These are phyloP conservation scores for Xylariaceae sp. DNA, from an alignment of 2,329 filamentous ascomycete species.

Conservation along the genomic window DNA sequence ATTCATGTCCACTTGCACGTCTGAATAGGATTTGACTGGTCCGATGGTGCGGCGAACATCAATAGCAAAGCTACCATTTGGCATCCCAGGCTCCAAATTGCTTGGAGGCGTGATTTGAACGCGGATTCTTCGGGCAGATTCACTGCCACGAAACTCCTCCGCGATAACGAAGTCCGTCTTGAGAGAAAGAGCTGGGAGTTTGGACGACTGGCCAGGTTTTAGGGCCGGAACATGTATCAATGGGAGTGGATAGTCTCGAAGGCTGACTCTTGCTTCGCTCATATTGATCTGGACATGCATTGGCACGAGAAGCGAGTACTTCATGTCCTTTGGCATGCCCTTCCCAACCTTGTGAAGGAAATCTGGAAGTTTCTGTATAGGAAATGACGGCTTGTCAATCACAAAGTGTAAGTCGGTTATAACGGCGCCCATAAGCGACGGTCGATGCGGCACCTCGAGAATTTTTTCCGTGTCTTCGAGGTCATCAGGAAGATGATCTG, in stretches of 20 bases:
- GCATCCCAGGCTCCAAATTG: slow-evolving; percentile 49
- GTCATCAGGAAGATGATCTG: slow-evolving; percentile 76
- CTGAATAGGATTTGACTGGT: slow-evolving; percentile 93
- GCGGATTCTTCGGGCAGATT: slow-evolving; percentile 74
- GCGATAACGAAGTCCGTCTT: slow-evolving; percentile 92
- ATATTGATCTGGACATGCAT: slow-evolving; percentile 87
- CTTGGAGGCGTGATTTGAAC: slow-evolving; percentile 80
- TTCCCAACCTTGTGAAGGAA: slow-evolving; percentile 92
- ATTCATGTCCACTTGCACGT: slow-evolving; percentile 89
- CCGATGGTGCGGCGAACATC: slow-evolving; percentile 88
- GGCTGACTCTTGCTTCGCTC: slow-evolving; percentile 79
- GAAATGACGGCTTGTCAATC: slow-evolving; percentile 91
- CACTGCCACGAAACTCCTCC: slow-evolving; percentile 79
- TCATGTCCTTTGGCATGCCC: slow-evolving; percentile 87
- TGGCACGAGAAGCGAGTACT: slow-evolving; percentile 84
- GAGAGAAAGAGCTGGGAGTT: slow-evolving; percentile 76
- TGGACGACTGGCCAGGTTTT: slow-evolving; percentile 71
- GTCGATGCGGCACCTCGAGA: slow-evolving; percentile 77
- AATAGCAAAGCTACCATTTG: slow-evolving; percentile 69
- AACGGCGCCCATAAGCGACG: slow-evolving; percentile 73
- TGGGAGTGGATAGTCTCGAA: slow-evolving; percentile 92
- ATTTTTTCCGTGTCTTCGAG: slow-evolving; percentile 80
- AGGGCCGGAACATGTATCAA: slow-evolving; percentile 85
- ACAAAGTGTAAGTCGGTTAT: slow-evolving; percentile 81
- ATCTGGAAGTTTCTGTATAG: slow-evolving; percentile 71